phyloP scores from a whole-genome alignment of 495 filamentous ascomycete genomes.

The Pyrenula aspistea region DNA sequence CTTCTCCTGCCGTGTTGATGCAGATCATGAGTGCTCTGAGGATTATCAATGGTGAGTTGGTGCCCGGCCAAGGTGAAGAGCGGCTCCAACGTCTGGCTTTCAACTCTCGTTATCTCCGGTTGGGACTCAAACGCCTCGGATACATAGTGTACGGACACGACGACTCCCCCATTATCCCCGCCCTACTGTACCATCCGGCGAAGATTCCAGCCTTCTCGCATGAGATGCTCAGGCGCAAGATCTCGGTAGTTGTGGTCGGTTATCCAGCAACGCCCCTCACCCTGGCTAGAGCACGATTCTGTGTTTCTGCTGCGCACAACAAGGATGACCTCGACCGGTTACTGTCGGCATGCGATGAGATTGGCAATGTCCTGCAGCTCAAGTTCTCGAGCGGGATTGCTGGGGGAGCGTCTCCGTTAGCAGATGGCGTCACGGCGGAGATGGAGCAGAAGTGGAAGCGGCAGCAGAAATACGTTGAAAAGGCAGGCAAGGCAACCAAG shows the following conservation, averaged over 20 bases:
- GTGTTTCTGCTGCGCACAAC: conserved; percentile 89
- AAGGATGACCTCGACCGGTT: conserved; percentile 95
- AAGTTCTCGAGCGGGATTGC: conserved; percentile 94
- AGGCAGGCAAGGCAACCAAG: conserved; percentile 30
- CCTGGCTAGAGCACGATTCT: conserved; percentile 87
- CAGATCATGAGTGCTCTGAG: conserved; percentile 78
- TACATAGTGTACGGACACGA: conserved; percentile 96
- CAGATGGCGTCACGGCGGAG: conserved; percentile 54
- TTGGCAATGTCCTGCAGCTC: conserved; percentile 82
- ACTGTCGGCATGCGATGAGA: conserved; percentile 80
- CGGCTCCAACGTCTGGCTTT: conserved; percentile 92
- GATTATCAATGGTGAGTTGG: conserved; percentile 78
- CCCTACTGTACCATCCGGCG: conserved; percentile 89
- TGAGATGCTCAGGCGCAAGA: conserved; percentile 95
- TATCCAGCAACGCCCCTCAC: conserved; percentile 97
- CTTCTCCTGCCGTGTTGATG: conserved; percentile 71
- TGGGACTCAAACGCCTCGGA: conserved; percentile 91
- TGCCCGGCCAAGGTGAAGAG: conserved; percentile 89
- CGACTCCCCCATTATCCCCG: conserved; percentile 91
- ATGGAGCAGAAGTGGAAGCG: conserved; percentile 50
- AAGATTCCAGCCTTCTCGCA: conserved; percentile 98
- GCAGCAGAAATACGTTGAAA: conserved; percentile 14
- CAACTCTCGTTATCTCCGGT: conserved; percentile 94
- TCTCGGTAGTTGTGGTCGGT: conserved; percentile 95
- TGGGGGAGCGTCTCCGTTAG: conserved; percentile 65